A percentile compares a stretch with the other conserved stretches of the same genome.
phyloP scores from a whole-genome alignment of 805 yeast species.

The Saccharomycopsis sp. region DNA sequence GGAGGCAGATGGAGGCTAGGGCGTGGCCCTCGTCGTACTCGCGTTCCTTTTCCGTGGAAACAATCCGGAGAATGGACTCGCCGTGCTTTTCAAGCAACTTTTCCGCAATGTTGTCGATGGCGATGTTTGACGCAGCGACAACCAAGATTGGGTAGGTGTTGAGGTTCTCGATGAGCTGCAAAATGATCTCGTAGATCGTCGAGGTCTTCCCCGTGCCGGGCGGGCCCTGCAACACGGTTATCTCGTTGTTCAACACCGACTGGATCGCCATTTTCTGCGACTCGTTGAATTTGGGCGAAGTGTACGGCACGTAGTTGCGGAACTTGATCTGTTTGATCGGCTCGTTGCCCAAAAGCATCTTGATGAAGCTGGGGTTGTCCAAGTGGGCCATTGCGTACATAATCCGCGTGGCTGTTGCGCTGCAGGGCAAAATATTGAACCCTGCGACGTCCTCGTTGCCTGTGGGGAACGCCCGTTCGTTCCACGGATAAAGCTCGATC shows the following conservation, averaged over 20 bases:
- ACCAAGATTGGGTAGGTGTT: constrained; percentile 59
- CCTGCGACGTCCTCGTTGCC: constrained; percentile 28
- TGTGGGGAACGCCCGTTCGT: constrained; percentile 41
- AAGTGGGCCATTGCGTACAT: constrained; percentile 60
- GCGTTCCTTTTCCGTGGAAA: constrained; percentile 51
- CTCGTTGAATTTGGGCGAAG: constrained; percentile 44
- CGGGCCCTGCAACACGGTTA: constrained; percentile 65
- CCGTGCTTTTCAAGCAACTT: constrained; percentile 47
- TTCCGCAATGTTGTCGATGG: constrained; percentile 71
- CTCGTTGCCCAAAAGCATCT: constrained; percentile 48
- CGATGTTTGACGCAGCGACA: constrained; percentile 71
- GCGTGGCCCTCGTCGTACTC: constrained; percentile 56
- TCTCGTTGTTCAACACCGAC: constrained; percentile 43
- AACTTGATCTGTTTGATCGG: constrained; percentile 51
- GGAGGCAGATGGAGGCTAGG: constrained; percentile 54
- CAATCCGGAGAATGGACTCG: constrained; percentile 47
- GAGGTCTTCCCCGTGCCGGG: constrained; percentile 81
- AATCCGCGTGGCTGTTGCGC: constrained; percentile 56
- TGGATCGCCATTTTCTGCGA: constrained; percentile 53
- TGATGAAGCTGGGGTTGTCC: constrained; percentile 43
- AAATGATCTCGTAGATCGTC: constrained; percentile 56
- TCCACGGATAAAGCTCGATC: constrained; percentile 54
- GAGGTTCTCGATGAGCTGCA: constrained; percentile 48
- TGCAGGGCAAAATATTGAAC: constrained; percentile 48
- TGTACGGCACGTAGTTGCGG: constrained; percentile 44